These are phyloP conservation scores for Blastobotrys petasosporus DNA, from an alignment of 1,139 yeast genomes.

Conservation along the genomic window DNA sequence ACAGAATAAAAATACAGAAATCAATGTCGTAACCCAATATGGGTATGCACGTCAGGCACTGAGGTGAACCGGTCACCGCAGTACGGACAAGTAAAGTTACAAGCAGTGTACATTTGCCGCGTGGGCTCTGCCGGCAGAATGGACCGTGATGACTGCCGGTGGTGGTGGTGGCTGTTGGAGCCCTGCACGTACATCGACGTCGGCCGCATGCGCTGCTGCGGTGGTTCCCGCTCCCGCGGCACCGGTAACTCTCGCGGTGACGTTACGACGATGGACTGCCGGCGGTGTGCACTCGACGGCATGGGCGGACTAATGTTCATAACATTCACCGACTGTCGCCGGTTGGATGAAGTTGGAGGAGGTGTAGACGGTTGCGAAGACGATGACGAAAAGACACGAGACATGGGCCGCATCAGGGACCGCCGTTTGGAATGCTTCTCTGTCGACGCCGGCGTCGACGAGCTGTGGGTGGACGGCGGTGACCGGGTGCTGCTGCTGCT, in stretches of 20 bases:
- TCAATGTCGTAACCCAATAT: constrained; percentile 8
- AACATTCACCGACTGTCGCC: too few relatives aligned
- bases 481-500: too few relatives aligned
- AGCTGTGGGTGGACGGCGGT: too few relatives aligned
- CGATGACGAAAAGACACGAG: background rate
- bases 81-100: constrained; percentile 9
- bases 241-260: background rate
- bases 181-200: too few relatives aligned
- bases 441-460: too few relatives aligned
- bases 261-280: background rate
- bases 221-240: background rate
- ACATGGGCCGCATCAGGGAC: too few relatives aligned
- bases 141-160: background rate
- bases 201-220: background rate
- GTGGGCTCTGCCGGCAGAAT: constrained; percentile 1
- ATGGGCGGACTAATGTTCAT: too few relatives aligned
- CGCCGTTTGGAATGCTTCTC: too few relatives aligned
- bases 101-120: background rate
- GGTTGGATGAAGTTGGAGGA: background rate
- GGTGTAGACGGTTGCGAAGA: background rate
- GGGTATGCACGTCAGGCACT: constrained; percentile 7
- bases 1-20: background rate
- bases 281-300: too few relatives aligned
- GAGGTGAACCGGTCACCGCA: constrained; percentile 7
- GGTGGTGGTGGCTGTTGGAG: too few relatives aligned